Evolutionary conservation across 2,329 filamentous ascomycete species (phyloP).

Genomic region (Fusarium keratoplasticum): DNA sequence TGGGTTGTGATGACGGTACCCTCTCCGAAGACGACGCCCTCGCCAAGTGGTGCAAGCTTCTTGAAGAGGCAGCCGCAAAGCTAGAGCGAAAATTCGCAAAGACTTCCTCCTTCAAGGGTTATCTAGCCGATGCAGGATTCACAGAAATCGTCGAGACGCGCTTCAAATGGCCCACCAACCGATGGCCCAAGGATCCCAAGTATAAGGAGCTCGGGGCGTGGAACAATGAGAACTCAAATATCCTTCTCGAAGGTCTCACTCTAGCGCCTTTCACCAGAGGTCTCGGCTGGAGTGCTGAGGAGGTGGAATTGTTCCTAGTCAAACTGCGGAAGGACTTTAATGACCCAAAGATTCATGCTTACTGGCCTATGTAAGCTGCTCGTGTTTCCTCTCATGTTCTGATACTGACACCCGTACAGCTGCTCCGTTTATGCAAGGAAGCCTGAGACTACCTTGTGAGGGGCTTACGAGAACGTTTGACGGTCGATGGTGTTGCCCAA

Average conservation of each 20-base stretch:
- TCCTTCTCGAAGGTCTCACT: conserved; percentile 41
- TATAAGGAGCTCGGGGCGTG: conserved; percentile 57
- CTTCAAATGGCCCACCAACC: conserved; percentile 60
- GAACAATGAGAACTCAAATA: conserved; percentile 34
- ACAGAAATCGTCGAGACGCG: conserved; percentile 57
- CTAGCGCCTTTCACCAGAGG: conserved; percentile 43
- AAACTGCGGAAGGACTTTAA: conserved; percentile 41
- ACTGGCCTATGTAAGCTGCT: conserved; percentile 40
- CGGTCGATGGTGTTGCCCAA: too few relatives aligned
- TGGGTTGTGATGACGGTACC: conserved; percentile 12
- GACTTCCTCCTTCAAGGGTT: conserved; percentile 33
- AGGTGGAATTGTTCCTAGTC: conserved; percentile 41
- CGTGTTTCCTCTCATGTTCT: not conserved
- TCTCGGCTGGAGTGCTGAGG: conserved; percentile 39
- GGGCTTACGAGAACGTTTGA: too few relatives aligned
- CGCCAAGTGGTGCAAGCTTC: conserved; percentile 35
- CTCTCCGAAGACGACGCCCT: conserved; percentile 31
- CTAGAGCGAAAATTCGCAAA: conserved; percentile 44
- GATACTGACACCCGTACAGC: not conserved
- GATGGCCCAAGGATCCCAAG: conserved; percentile 61
- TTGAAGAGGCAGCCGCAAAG: conserved; percentile 41
- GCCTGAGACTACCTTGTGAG: not conserved
- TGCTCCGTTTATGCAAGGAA: not conserved
- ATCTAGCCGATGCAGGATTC: conserved; percentile 62
- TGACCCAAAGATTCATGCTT: conserved; percentile 43